Base-by-base conservation (phyloP, 1,284 basidiomycete species). In the Farysia itapuensis region DNA sequence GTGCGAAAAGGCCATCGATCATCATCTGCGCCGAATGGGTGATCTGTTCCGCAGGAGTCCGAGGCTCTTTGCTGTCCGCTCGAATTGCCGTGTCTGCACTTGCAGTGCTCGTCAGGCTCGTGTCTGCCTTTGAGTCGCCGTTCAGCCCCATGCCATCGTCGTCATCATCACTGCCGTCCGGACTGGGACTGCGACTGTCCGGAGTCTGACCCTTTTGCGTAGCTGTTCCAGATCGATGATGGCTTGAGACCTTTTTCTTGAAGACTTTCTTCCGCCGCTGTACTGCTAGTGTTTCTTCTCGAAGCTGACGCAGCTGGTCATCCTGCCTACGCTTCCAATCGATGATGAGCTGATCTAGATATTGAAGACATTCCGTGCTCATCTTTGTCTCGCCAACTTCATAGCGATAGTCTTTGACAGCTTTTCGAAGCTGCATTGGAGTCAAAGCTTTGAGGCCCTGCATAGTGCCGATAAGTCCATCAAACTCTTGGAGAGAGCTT, bases 331-430 rank as follows among this genome's bases (percentile, higher is more conserved):
- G 81, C 78, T 95, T 91, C 94, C 94, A 97, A 74, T 97, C 93
- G 69, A 89, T 89, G 77, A 95, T 91, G 11, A 96, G 80, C 70
- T 96, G 92, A 4, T 85, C 87, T 20, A 98, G 83, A 72, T 97
- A 97, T 78, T 95, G 90, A 35, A 84, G 80, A 71, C 93, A 97
- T 75, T 98, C 94, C 19, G 95, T 90, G 5, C 86, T 87, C 89
- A 98, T 95, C 52, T 83, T 83, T 2, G 84, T 82, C 78, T 98
- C 94, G 70, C 88, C 88, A 38, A 96, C 87, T 79, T 97, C 93
- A 75, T 90, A 97, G 64, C 88, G 87, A 79, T 98, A 98, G 69
- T 97, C 93, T 37, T 86, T 84, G 18, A 93, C 87, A 21, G 91
- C 91, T 26, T 89, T 84, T 35, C 90, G 85, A 86, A 98, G 92